Evolutionary conservation across 129 eudicot species (phyloP).

Genomic region (Escallonia rubra): DNA sequence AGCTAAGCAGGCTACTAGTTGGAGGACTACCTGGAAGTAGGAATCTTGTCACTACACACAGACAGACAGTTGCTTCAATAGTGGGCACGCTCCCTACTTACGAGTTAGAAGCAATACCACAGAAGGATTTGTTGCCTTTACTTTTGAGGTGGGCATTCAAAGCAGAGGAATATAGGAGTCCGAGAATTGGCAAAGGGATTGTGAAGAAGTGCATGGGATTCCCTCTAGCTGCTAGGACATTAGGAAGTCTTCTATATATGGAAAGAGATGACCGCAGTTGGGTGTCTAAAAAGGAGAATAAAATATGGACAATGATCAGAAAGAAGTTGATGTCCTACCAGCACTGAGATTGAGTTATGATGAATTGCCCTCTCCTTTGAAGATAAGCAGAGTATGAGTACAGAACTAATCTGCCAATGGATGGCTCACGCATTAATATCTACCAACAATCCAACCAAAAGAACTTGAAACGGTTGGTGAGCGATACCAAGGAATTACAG

Average conservation of each 20-base stretch:
- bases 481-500: constrained; percentile 5
- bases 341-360: constrained; percentile 19
- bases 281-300: constrained; percentile 11
- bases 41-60: constrained; percentile 21
- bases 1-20: neutral
- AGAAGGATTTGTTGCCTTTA: constrained; percentile 8
- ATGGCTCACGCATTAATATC: constrained; percentile 16
- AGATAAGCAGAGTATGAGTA: no score
- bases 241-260: constrained; percentile 14
- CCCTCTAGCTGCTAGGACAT: constrained; percentile 26
- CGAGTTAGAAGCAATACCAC: neutral
- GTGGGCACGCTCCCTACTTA: neutral
- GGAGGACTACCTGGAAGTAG: constrained; percentile 20
- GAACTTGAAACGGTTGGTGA: constrained; percentile 2
- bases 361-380: constrained; percentile 10
- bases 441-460: constrained; percentile 3
- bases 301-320: constrained; percentile 12
- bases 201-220: constrained; percentile 28
- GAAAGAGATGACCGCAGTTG: constrained; percentile 5
- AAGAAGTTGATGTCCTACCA: constrained; percentile 9
- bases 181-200: constrained; percentile 9
- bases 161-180: neutral
- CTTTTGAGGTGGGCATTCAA: constrained; percentile 6
- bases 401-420: neutral
- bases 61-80: constrained; percentile 8